Evolutionary conservation across 441 rosid species (phyloP).

Genomic region (Melastoma candidum): DNA sequence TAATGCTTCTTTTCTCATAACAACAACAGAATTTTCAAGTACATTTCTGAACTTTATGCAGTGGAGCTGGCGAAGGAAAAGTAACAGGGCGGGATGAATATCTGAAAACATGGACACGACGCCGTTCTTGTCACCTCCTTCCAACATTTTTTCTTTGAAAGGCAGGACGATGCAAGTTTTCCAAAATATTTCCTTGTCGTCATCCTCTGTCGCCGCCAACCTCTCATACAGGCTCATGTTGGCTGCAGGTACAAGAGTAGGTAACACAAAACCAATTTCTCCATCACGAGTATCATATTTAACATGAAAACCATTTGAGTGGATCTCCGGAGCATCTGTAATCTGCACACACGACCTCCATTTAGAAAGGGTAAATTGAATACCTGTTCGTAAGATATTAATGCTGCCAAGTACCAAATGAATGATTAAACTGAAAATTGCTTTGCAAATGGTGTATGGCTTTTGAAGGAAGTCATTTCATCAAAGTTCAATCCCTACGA

Average conservation of each 20-base stretch:
- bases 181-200: conserved; percentile 44
- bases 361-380: neutral
- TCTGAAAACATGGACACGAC: conserved; percentile 73
- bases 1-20: conserved; percentile 77
- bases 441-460: too few species aligned
- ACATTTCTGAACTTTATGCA: conserved; percentile 70
- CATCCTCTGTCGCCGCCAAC: conserved; percentile 28
- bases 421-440: too few species aligned
- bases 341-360: conserved; percentile 34
- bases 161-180: conserved; percentile 94
- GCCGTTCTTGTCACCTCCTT: conserved; percentile 43
- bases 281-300: conserved; percentile 93
- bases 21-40: conserved; percentile 53
- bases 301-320: conserved; percentile 96
- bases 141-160: conserved; percentile 55
- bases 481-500: too few species aligned
- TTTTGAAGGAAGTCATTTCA: too few species aligned
- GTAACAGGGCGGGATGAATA: conserved; percentile 91
- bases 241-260: conserved; percentile 70
- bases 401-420: too few species aligned
- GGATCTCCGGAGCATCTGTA: conserved; percentile 98
- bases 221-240: conserved; percentile 40
- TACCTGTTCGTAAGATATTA: too few species aligned
- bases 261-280: conserved; percentile 95
- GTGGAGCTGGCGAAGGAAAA: conserved; percentile 87